Base-by-base conservation (phyloP, 345 rosid species). In the Hypericum perforatum region DNA sequence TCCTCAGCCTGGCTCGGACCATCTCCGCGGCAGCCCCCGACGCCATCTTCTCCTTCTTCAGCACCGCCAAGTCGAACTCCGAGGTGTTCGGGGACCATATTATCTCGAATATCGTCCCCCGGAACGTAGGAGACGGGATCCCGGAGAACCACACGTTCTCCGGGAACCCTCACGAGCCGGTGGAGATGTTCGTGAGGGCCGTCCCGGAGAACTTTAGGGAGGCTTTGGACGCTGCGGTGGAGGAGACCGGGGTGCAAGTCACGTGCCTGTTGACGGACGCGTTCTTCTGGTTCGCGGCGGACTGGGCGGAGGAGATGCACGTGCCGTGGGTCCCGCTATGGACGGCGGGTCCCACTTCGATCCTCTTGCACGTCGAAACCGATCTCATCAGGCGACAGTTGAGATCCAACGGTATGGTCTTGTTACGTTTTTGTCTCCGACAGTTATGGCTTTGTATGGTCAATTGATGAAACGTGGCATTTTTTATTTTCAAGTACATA, bases 291-390 rank as follows among this genome's bases (percentile, higher is more conserved):
- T 82, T 77, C n/a, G 80, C 59, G 0, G 74, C 58, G 7, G 80
- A 73, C 6, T 46, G 77, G 45, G 86, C 86, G 0, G 60, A 47
- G 32, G 74, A 73, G 7, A 29, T 74, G 56, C 42, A 57, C 6
- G 68, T 75, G 37, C 79, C 85, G 0, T 79, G 89, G 89, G 60
- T 81, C 40, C 60, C 81, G 5, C 39, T 66, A 7, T 79, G 82
- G 79, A 66, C 76, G 5, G 60, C 79, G 1, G 72, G 85, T 0
- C 81, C 85, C 7, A 75, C 71, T 5, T 37, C 82, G 0, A 45
- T 82, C 16, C 45, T 73, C 16, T 6, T 71, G 13, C 89, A 82
- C 39, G n/a, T 65, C 3, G 65, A 75, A 0, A 57, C 77, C 0
- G 75, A 70, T 41, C 5, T 50, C 7, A 61, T 82, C 39, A 60